phyloP scores from a whole-genome alignment of 768 basidiomycete species.

The Trametes coccinea region DNA sequence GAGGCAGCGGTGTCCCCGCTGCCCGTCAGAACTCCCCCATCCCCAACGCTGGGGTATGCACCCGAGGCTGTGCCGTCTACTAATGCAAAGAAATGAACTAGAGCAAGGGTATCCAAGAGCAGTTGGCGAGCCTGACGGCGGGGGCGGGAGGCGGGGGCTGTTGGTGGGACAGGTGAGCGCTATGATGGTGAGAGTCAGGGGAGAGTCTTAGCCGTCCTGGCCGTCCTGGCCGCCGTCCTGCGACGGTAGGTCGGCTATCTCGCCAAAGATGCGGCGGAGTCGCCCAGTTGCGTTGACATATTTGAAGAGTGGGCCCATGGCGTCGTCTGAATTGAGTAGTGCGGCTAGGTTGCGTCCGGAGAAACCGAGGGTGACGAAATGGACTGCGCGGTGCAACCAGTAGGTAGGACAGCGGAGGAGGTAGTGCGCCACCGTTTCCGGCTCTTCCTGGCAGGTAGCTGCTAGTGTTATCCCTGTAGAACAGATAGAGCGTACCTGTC shows the following conservation, averaged over 20 bases:
- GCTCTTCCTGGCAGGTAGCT: neutral
- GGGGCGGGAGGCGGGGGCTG: neutral
- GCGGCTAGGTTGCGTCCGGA: neutral
- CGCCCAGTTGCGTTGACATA: neutral
- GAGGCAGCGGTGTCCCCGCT: neutral
- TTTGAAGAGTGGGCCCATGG: neutral
- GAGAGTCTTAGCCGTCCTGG: neutral
- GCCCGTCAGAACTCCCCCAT: neutral
- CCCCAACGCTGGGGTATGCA: neutral
- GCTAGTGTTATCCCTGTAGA: constrained; percentile 30
- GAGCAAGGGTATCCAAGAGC: too few relatives aligned
- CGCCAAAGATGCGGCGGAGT: neutral
- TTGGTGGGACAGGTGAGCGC: neutral
- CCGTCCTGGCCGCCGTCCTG: neutral
- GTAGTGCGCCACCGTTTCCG: too few relatives aligned
- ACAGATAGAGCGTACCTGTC: constrained; percentile 29
- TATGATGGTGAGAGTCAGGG: neutral
- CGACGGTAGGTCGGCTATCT: neutral
- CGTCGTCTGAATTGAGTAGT: neutral
- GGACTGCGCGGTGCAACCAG: too few relatives aligned
- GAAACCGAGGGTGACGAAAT: neutral
- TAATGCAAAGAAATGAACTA: neutral
- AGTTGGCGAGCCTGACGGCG: neutral
- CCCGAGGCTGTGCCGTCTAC: neutral
- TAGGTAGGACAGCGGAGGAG: too few relatives aligned